Conservation (phyloP, 1,284 basidiomycete species). For the Tylopilus orsonianus region DNA sequence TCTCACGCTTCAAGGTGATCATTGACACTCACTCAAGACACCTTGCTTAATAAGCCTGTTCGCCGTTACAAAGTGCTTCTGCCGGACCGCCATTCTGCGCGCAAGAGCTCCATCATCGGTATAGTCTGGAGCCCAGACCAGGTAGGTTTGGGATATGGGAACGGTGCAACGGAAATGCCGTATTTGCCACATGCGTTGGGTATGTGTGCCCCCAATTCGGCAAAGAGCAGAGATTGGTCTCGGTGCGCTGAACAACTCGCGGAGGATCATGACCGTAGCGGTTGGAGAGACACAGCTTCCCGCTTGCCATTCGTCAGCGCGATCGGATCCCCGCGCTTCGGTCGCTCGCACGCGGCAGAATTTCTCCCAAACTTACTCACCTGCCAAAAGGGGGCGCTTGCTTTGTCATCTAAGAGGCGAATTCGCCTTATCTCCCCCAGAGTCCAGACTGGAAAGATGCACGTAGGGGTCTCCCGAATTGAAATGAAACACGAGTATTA, state of each 20-base stretch:
- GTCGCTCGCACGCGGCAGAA: not conserved
- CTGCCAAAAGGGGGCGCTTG: conserved; percentile 5
- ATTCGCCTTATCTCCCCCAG: conserved; percentile 8
- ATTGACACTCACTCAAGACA: conserved; percentile 26
- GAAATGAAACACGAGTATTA: not conserved
- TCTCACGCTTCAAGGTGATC: not conserved
- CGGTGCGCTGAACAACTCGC: not conserved
- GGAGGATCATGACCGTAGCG: conserved; percentile 3
- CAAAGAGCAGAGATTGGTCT: too few relatives aligned
- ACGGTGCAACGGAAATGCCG: conserved; percentile 17
- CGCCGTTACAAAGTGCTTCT: conserved; percentile 43
- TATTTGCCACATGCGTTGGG: not conserved
- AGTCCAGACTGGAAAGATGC: too few relatives aligned
- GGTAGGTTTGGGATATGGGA: conserved; percentile 36
- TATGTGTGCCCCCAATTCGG: too few relatives aligned
- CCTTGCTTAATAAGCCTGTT: conserved; percentile 43
- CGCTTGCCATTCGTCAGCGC: not conserved
- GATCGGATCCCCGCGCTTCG: not conserved
- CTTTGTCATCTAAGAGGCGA: conserved; percentile 4
- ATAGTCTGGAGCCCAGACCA: conserved; percentile 56
- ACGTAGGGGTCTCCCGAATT: too few relatives aligned
- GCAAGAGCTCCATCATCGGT: conserved; percentile 48
- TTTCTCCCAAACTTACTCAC: conserved; percentile 12
- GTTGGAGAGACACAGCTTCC: not conserved
- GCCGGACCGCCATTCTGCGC: conserved; percentile 47